Evolutionary conservation across 805 yeast genomes (phyloP).

Genomic region (Ogataea neopini): DNA sequence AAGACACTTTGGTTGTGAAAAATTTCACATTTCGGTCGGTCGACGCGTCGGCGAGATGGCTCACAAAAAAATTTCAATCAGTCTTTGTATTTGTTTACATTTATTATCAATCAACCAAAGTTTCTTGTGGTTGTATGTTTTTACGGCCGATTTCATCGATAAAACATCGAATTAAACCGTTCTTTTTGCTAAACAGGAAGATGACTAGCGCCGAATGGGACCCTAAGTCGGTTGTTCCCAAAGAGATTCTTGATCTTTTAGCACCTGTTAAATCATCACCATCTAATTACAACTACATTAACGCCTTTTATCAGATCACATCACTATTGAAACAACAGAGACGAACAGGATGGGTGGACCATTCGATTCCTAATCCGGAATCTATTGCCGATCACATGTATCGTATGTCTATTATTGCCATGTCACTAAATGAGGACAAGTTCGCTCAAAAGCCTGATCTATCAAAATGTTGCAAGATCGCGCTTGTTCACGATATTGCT

Average conservation of each 20-base stretch:
- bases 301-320: slow-evolving; percentile 55
- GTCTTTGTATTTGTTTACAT: slow-evolving; percentile 1
- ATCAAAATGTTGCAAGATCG: slow-evolving; percentile 76
- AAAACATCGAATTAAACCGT: background rate
- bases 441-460: slow-evolving; percentile 42
- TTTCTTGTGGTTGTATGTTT: background rate
- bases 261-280: slow-evolving; percentile 12
- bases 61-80: background rate
- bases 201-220: slow-evolving; percentile 40
- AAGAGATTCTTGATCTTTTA: slow-evolving; percentile 36
- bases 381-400: slow-evolving; percentile 95
- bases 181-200: background rate
- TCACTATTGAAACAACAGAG: slow-evolving; percentile 72
- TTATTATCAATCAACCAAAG: background rate
- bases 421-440: slow-evolving; percentile 53
- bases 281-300: slow-evolving; percentile 31
- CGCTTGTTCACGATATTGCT: slow-evolving; percentile 91
- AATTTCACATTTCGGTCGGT: background rate
- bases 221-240: slow-evolving; percentile 46
- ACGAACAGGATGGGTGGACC: slow-evolving; percentile 94
- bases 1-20: too few species aligned
- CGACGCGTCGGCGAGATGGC: too few species aligned
- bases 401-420: slow-evolving; percentile 81
- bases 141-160: background rate
- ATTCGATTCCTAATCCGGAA: slow-evolving; percentile 56